Evolutionary conservation across 148 eudicot genomes (phyloP).

Genomic region (Rhododendron simsii): DNA sequence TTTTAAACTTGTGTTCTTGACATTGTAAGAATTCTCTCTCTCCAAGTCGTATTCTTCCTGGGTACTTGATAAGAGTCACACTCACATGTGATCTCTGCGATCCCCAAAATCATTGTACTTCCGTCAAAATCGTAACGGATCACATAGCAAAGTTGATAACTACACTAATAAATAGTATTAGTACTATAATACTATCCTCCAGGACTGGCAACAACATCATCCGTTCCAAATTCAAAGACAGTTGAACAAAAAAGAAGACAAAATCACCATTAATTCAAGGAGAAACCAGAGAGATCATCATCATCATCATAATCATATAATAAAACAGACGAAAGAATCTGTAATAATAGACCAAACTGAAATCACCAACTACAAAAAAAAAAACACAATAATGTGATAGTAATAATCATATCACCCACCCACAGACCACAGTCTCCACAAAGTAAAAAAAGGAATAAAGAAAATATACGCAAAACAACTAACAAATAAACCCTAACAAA

Average conservation of each 20-base stretch:
- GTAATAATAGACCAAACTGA: constrained; percentile 8
- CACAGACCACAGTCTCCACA: not conserved
- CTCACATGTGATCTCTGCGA: not conserved
- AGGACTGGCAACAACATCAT: no score
- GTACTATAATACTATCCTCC: no score
- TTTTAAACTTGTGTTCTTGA: no score
- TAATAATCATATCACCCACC: not conserved
- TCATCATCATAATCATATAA: not conserved
- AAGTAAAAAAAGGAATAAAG: not conserved
- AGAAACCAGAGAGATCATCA: not conserved
- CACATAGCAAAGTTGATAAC: not conserved
- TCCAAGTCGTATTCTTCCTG: not conserved
- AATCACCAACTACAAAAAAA: not conserved
- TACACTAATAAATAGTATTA: no score
- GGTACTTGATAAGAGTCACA: not conserved
- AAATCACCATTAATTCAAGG: not conserved
- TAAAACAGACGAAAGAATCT: constrained; percentile 3
- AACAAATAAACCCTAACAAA: not conserved
- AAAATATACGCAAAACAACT: not conserved
- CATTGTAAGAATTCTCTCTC: no score
- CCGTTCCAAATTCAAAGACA: not conserved
- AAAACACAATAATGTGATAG: not conserved
- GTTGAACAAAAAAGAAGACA: not conserved
- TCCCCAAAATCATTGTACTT: not conserved
- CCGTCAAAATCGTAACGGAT: not conserved